phyloP scores from a whole-genome alignment of 768 basidiomycete species.

The Amanita jacksonii region DNA sequence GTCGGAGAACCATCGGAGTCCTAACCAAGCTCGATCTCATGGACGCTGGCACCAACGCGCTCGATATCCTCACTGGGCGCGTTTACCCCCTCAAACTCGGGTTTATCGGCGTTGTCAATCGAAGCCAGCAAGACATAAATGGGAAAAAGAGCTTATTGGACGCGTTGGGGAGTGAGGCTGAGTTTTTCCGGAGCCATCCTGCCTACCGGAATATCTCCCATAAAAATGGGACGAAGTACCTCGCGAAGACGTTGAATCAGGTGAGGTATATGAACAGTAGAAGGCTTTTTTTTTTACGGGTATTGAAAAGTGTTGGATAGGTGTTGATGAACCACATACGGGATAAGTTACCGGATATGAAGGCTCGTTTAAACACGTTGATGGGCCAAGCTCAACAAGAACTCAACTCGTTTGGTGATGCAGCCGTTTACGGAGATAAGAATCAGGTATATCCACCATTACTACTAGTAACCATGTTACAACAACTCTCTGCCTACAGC shows the following conservation, averaged over 20 bases:
- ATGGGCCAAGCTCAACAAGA: conserved; percentile 99
- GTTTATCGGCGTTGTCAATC: conserved; percentile 96
- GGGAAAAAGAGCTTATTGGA: conserved; percentile 77
- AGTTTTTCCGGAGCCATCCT: conserved; percentile 85
- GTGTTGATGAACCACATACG: conserved; percentile 96
- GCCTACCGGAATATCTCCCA: conserved; percentile 95
- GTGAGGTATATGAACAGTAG: conserved; percentile 30
- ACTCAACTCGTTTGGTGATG: conserved; percentile 91
- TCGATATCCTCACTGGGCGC: conserved; percentile 46
- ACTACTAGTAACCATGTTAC: conserved; percentile 1
- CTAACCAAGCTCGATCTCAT: conserved; percentile 97
- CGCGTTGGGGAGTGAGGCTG: conserved; percentile 74
- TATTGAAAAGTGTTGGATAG: conserved; percentile 29
- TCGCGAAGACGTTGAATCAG: conserved; percentile 90
- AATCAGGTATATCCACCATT: conserved; percentile 48
- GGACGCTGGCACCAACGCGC: conserved; percentile 97
- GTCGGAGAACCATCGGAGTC: conserved; percentile 92
- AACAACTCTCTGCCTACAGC: conserved; percentile 27
- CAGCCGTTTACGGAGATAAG: conserved; percentile 84
- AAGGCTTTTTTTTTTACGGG: not conserved
- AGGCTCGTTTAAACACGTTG: conserved; percentile 91
- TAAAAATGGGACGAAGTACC: conserved; percentile 93
- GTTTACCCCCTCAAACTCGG: conserved; percentile 97
- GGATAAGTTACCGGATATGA: conserved; percentile 99
- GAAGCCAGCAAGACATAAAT: conserved; percentile 97